Percentiles rank a stretch among this genome's conserved stretches.
Evolutionary conservation across 2,329 filamentous ascomycete species (phyloP).

Genomic region (Nothophoma quercina): DNA sequence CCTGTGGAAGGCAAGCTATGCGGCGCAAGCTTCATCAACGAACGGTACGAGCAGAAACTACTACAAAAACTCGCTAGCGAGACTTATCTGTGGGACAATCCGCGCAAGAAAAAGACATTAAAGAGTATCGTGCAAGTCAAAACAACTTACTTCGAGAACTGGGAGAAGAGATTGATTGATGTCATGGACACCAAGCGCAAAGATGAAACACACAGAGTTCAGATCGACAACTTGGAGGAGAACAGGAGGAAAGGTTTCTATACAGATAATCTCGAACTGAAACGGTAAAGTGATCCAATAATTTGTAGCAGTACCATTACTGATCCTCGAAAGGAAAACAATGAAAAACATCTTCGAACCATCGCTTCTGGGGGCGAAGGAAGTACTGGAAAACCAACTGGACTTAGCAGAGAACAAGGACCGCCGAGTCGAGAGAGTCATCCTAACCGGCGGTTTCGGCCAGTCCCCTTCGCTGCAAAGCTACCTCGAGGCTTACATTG

Average conservation of each 20-base stretch:
- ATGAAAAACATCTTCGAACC: background rate
- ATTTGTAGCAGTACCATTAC: background rate
- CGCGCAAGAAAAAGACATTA: background rate
- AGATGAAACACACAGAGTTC: too few relatives aligned
- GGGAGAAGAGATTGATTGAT: too few relatives aligned
- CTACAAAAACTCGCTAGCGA: background rate
- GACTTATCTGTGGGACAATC: background rate
- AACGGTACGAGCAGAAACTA: background rate
- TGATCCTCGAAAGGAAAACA: background rate
- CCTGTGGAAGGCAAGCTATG: background rate
- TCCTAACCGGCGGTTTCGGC: slow-evolving; percentile 45
- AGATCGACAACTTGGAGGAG: too few relatives aligned
- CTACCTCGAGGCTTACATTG: background rate
- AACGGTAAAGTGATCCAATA: too few relatives aligned
- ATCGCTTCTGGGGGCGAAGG: slow-evolving; percentile 20
- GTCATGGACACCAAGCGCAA: too few relatives aligned
- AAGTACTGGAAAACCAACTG: slow-evolving; percentile 30
- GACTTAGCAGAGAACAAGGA: slow-evolving; percentile 28
- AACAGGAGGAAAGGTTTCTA: too few relatives aligned
- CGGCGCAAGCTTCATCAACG: background rate
- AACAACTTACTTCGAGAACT: background rate
- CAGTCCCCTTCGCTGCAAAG: slow-evolving; percentile 34
- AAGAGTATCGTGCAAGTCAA: background rate
- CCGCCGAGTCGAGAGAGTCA: slow-evolving; percentile 33
- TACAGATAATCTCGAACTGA: too few relatives aligned